Evolutionary conservation across 805 yeast genomes (phyloP).

Genomic region (Ogataea dorogensis): DNA sequence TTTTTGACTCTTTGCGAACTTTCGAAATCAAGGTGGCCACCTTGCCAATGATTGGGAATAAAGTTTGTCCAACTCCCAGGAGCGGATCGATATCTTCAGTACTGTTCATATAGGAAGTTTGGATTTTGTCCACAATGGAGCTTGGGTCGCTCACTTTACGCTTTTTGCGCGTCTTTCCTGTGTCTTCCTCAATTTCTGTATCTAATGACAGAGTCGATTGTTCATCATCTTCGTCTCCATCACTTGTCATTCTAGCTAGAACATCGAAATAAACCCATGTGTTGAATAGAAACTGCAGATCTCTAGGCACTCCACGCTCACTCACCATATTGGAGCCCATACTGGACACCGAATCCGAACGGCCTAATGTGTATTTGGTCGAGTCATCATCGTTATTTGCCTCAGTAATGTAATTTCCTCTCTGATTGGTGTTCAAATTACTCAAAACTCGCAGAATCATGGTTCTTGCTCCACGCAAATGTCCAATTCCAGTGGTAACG

Average conservation of each 20-base stretch:
- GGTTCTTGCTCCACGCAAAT: conserved; percentile 62
- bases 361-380: conserved; percentile 9
- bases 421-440: conserved; percentile 19
- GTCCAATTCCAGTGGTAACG: conserved; percentile 66
- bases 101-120: conserved; percentile 34
- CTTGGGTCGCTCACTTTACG: conserved; percentile 20
- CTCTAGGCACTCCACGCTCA: conserved; percentile 4
- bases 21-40: conserved; percentile 56
- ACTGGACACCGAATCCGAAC: conserved; percentile 11
- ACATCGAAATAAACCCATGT: conserved; percentile 71
- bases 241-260: conserved; percentile 61
- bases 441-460: conserved; percentile 51
- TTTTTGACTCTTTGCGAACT: conserved; percentile 40
- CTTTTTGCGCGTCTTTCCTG: conserved; percentile 11
- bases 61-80: conserved; percentile 63
- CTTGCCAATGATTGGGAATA: conserved; percentile 63
- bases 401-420: conserved; percentile 12
- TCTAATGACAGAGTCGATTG: conserved; percentile 3
- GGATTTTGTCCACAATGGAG: conserved; percentile 40
- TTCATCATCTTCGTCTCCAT: conserved; percentile 38
- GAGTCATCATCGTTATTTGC: neutral
- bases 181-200: conserved; percentile 5
- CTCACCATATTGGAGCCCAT: conserved; percentile 1
- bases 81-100: conserved; percentile 55
- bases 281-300: conserved; percentile 49